Conservation (phyloP, 2,329 filamentous ascomycete genomes). For the Beauveria sp. region DNA sequence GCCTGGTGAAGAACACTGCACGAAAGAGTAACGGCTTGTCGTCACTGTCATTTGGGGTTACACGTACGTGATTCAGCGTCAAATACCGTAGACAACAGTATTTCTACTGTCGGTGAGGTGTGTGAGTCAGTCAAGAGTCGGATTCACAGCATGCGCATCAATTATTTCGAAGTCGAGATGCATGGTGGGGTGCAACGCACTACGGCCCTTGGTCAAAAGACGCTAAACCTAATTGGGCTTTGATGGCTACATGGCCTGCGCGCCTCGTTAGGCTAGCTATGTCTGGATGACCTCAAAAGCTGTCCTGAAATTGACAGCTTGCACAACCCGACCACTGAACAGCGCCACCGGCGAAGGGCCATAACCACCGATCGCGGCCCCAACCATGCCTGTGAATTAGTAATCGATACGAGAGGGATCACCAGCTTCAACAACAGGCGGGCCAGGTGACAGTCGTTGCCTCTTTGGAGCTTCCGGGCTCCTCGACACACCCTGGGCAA, state of each 20-base stretch:
- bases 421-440: too few species aligned
- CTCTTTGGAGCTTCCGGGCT: not conserved
- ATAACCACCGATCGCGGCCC: not conserved
- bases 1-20: not conserved
- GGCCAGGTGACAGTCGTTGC: not conserved
- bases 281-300: constrained; percentile 9
- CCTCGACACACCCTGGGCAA: not conserved
- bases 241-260: not conserved
- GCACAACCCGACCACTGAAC: not conserved
- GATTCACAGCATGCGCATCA: not conserved
- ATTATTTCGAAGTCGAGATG: not conserved
- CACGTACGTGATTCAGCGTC: not conserved
- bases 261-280: not conserved
- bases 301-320: constrained; percentile 8
- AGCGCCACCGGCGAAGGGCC: not conserved
- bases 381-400: not conserved
- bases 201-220: not conserved
- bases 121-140: not conserved
- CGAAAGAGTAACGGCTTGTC: not conserved
- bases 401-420: not conserved
- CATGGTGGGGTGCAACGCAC: not conserved
- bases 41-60: not conserved
- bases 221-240: constrained; percentile 6
- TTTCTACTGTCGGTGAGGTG: not conserved
- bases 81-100: not conserved